These are phyloP conservation scores for Keithomyces neogunnii DNA, from an alignment of 2,329 filamentous ascomycete species.

Conservation along the genomic window DNA sequence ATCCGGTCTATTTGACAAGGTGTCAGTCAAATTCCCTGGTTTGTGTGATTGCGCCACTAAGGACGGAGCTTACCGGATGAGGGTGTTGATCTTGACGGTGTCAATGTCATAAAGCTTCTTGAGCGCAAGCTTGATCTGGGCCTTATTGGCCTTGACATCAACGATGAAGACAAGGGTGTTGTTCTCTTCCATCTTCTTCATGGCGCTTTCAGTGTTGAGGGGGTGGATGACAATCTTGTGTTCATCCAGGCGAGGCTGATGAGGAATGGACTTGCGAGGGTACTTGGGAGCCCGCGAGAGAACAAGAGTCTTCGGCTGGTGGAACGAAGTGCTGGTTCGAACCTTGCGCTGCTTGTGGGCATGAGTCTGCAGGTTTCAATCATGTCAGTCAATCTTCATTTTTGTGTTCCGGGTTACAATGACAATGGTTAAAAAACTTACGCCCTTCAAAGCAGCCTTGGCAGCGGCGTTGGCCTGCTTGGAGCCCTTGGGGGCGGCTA, in stretches of 20 bases:
- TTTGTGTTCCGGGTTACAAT: background rate
- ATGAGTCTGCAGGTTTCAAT: slow-evolving; percentile 31
- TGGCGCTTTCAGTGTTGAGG: slow-evolving; percentile 98
- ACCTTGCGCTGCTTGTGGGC: slow-evolving; percentile 86
- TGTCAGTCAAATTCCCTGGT: background rate
- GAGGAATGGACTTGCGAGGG: slow-evolving; percentile 89
- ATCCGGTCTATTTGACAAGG: slow-evolving; percentile 56
- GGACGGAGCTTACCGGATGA: slow-evolving; percentile 66
- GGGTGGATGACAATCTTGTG: slow-evolving; percentile 98
- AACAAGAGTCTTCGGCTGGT: slow-evolving; percentile 92
- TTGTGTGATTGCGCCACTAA: background rate
- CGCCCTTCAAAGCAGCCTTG: slow-evolving; percentile 92
- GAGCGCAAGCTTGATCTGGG: slow-evolving; percentile 94
- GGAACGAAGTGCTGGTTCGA: slow-evolving; percentile 89
- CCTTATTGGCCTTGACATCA: slow-evolving; percentile 97
- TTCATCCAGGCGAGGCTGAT: slow-evolving; percentile 86
- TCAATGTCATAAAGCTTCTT: slow-evolving; percentile 99
- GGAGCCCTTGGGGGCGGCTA: slow-evolving; percentile 53
- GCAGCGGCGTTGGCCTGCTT: slow-evolving; percentile 92
- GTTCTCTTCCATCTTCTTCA: slow-evolving; percentile 99
- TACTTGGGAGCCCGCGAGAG: slow-evolving; percentile 90
- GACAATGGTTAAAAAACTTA: slow-evolving; percentile 45
- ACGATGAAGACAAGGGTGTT: slow-evolving; percentile 99
- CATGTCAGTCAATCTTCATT: slow-evolving; percentile 4
- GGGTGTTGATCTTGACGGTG: slow-evolving; percentile 97